Conservation (phyloP, 208 protist genomes). For the Acanthamoeba royreba region DNA sequence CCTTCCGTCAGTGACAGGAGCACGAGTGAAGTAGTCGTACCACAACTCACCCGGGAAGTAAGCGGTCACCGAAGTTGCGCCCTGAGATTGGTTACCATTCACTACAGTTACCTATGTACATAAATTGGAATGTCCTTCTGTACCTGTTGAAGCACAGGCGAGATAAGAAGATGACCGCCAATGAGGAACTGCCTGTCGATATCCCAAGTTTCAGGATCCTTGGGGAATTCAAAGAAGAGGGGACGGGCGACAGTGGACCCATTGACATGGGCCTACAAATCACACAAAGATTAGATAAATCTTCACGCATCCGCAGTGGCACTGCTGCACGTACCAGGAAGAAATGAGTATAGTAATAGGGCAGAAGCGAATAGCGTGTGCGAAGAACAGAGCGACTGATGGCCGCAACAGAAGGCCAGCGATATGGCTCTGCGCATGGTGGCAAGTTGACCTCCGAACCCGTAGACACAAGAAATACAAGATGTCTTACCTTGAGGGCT, state of each 20-base stretch:
- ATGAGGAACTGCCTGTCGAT: conserved; percentile 81
- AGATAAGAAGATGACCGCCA: conserved; percentile 62
- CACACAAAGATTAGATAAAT: background rate
- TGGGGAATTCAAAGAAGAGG: conserved; percentile 82
- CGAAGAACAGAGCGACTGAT: conserved; percentile 51
- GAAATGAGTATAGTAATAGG: conserved; percentile 82
- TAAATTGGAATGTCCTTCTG: no score
- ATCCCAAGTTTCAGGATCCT: conserved; percentile 53
- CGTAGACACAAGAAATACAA: background rate
- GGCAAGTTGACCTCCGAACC: background rate
- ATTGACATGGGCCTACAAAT: background rate
- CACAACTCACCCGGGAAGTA: conserved; percentile 79
- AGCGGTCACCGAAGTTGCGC: conserved; percentile 53
- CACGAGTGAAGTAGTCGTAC: conserved; percentile 46
- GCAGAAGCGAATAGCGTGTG: conserved; percentile 73
- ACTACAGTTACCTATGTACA: no score
- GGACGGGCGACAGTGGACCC: conserved; percentile 68
- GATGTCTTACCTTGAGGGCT: background rate
- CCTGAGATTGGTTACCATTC: no score
- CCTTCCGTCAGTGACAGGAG: background rate
- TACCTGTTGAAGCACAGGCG: conserved; percentile 2
- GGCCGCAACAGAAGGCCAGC: conserved; percentile 49
- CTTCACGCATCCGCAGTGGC: background rate
- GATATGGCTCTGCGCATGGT: conserved; percentile 60
- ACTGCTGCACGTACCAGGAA: background rate